Percentiles rank a stretch among this genome's conserved stretches.
Conservation (phyloP, 2,329 filamentous ascomycete species). For the Trichothecium sympodiale region DNA sequence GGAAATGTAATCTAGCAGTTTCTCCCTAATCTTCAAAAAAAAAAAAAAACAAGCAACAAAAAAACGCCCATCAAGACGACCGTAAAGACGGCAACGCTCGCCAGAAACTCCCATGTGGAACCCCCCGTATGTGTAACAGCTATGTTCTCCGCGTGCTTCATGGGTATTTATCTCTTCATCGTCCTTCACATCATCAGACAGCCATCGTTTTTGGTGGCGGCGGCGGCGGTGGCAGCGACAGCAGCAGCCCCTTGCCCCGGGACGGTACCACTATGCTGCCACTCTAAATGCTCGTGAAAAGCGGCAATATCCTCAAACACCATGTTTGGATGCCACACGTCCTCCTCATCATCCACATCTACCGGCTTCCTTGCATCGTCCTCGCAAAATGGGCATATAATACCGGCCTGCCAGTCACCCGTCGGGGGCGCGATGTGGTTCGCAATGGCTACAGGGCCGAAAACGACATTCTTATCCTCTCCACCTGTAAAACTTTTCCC, state of each 20-base stretch:
- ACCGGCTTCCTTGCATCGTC: conserved; percentile 32
- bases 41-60: too few relatives aligned
- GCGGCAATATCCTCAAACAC: conserved; percentile 37
- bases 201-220: not conserved
- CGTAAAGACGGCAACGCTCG: too few relatives aligned
- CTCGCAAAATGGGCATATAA: conserved; percentile 47
- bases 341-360: conserved; percentile 38
- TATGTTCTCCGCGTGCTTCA: not conserved
- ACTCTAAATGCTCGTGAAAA: conserved; percentile 45
- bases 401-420: conserved; percentile 39
- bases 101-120: too few relatives aligned
- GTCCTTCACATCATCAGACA: conserved; percentile 35
- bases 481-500: conserved; percentile 27
- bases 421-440: conserved; percentile 41
- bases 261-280: conserved; percentile 34
- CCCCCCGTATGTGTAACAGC: conserved; percentile 3
- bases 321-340: conserved; percentile 34
- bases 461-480: conserved; percentile 40
- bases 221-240: not conserved
- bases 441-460: conserved; percentile 45
- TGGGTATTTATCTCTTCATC: not conserved
- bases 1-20: too few relatives aligned
- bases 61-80: conserved; percentile 27
- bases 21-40: conserved; percentile 2
- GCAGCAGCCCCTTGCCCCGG: not conserved